These are phyloP conservation scores for Gossypioides kirkii DNA, from an alignment of 345 rosid species.

Conservation along the genomic window DNA sequence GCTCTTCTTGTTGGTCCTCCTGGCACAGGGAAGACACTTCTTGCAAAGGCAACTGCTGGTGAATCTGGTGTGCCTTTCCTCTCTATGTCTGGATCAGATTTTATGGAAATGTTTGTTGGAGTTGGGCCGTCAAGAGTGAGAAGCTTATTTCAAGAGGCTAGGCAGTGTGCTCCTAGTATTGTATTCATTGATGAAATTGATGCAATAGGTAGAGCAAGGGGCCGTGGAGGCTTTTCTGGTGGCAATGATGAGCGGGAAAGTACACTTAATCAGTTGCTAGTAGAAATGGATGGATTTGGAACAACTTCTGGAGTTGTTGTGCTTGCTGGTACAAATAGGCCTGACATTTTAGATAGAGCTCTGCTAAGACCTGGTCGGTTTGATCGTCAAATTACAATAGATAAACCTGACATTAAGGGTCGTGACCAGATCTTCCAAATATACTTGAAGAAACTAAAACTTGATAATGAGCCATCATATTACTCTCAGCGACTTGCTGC, in stretches of 20 bases:
- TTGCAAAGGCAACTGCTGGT: conserved; percentile 55
- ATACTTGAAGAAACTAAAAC: conserved; percentile 47
- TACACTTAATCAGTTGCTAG: conserved; percentile 53
- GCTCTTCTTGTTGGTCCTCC: conserved; percentile 53
- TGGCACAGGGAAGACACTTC: conserved; percentile 56
- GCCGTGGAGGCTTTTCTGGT: conserved; percentile 49
- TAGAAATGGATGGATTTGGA: conserved; percentile 65
- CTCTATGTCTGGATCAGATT: conserved; percentile 48
- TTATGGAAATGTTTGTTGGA: conserved; percentile 54
- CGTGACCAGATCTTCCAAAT: conserved; percentile 45
- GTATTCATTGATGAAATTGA: conserved; percentile 50
- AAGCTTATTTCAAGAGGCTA: conserved; percentile 51
- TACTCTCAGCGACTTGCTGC: conserved; percentile 54
- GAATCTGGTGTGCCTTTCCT: conserved; percentile 51
- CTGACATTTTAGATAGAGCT: conserved; percentile 49
- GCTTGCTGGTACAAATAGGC: conserved; percentile 50
- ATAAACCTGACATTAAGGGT: conserved; percentile 49
- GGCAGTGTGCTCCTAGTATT: conserved; percentile 46
- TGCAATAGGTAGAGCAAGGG: conserved; percentile 53
- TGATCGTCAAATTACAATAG: conserved; percentile 47
- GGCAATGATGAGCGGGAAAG: conserved; percentile 50
- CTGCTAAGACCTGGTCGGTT: conserved; percentile 50
- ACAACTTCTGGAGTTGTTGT: conserved; percentile 52
- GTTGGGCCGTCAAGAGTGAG: conserved; percentile 56
- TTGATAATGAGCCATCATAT: conserved; percentile 37